These are phyloP conservation scores for Chrysanthemum seticuspe DNA, from an alignment of 129 eudicot species.

Conservation along the genomic window DNA sequence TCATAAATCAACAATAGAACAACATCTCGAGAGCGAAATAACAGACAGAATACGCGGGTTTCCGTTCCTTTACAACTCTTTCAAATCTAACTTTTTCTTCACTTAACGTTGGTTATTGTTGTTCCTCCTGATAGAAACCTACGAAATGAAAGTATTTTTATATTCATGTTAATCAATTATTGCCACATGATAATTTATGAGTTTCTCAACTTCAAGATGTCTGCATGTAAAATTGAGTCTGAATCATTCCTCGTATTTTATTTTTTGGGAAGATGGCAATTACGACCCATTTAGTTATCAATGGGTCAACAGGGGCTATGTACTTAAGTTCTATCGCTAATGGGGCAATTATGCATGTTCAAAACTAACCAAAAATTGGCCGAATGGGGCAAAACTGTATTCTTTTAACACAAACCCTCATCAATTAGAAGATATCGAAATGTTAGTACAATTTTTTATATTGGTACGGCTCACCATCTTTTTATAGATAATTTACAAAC, in stretches of 20 bases:
- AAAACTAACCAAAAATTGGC: background rate
- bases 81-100: constrained; percentile 9
- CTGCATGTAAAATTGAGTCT: no score
- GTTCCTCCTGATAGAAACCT: constrained; percentile 27
- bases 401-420: no score
- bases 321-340: background rate
- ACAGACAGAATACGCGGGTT: background rate
- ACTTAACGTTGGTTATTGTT: no score
- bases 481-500: no score
- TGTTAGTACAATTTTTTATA: no score
- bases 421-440: no score
- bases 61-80: constrained; percentile 21
- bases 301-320: background rate
- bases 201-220: no score
- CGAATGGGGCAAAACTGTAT: no score
- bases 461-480: no score
- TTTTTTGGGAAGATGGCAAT: background rate
- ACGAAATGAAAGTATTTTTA: background rate
- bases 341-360: background rate
- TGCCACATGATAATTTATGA: no score
- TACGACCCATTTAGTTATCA: background rate
- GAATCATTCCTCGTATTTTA: no score
- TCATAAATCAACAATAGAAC: constrained; percentile 21
- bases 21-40: background rate
- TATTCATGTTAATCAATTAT: background rate